Evolutionary conservation across 2,329 filamentous ascomycete genomes (phyloP), one percentile per base, ranked within the genome.

Genomic region (Tolypocladium sp.): DNA sequence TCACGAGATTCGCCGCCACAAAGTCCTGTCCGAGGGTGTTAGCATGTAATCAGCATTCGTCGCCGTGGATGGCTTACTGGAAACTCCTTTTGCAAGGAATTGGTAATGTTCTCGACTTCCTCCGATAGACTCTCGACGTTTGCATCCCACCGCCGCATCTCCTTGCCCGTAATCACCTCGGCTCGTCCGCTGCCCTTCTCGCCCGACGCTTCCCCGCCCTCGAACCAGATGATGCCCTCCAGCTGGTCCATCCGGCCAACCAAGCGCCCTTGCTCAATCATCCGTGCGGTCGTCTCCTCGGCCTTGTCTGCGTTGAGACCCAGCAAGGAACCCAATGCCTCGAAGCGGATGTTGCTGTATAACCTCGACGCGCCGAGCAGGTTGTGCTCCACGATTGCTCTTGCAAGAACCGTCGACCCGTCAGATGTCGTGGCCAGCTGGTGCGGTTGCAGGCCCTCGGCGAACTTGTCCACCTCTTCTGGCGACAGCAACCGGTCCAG

Each of bases 371-470:
- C 90, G 25, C 88, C 92, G 27, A 97, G 85, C 20, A 99, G 80
- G 71, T 99, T 99, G 77, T 99, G 94, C 76, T 99, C 94, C 22
- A 97, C 87, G 12, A 99, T 91, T 8, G 94, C 94, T 72, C 91
- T 93, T 67, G 91, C 90, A 41, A 99, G 82, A 5, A 97, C 94
- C 0, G 94, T 99, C 22, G 89, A 91, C 2, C 94, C 94, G 72
- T 99, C 94, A 0, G 90, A 83, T 0, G 91, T 97, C 63, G 85
- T 87, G 30, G 94, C 94, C 2, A 97, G 85, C 75, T 99, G 94
- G 74, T 99, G 94, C 27, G 90, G 88, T 59, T 86, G 82, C 55
- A 99, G 80, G 57, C 86, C 87, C 66, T 89, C 80, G 0, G 92
- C 89, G 69, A 99, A 99, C 58, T 90, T 87, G 42, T 87, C 85